Evolutionary conservation across 1,284 basidiomycete species (phyloP), one percentile per base, ranked within the genome.

Genomic region (Wolfiporia cocos): DNA sequence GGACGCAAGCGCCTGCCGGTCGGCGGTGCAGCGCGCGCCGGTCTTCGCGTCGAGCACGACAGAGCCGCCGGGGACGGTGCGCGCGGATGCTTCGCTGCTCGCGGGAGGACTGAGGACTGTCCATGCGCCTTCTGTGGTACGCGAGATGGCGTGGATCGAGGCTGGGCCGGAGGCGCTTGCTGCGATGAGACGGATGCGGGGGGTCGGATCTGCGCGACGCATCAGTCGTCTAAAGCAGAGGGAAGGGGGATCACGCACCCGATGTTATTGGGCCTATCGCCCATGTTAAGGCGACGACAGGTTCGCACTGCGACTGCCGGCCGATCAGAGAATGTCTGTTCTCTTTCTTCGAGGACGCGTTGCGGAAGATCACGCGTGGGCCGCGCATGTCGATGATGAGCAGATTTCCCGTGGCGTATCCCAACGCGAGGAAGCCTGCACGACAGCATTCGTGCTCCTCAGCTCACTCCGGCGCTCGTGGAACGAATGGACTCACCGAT

Each of bases 401-500:
- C 15, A 92, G 47, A 2, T 73, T 68, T 2, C 78, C 80, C 40
- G 74, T 73, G 4, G 62, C 58, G 55, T 84, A 89, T 1, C 81
- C 77, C 2, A 81, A 69, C 1, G 87, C 84, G 29, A 89, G 63
- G 57, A 92, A 88, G 3, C 88, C 88, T 87, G 51, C 22, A 9
- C n/a, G 26, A n/a, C n/a, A 12, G 22, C 18, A 17, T 5, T 12
- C 22, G 29, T 7, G 11, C 9, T 22, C 32, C 33, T 37, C 36
- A 26, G 18, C 15, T 17, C 9, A 33, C 31, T 33, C 17, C 15
- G 18, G 17, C 5, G n/a, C 10, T 3, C 11, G 3, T 23, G 11
- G 19, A 17, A 14, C 34, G 39, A 24, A 29, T 24, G 1, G 12
- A 41, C 43, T 28, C 14, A 86, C 84, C 87, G 41, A 83, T 74